phyloP scores from a whole-genome alignment of 805 yeast species.

The Limtongozyma cylindracea region DNA sequence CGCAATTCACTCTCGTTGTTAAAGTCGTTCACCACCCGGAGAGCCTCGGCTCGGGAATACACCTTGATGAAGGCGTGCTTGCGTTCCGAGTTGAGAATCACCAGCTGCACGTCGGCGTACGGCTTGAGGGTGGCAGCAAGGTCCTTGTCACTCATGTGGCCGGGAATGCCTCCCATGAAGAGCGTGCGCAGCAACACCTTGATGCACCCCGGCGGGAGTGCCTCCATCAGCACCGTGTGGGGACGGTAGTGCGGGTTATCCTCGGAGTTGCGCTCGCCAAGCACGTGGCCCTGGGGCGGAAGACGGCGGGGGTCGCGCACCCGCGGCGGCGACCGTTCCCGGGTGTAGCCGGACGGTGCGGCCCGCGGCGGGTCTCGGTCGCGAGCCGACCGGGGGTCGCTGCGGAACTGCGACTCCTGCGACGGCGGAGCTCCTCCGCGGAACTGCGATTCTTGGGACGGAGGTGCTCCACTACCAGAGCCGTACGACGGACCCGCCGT shows the following conservation, averaged over 20 bases:
- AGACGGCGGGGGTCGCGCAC: slow-evolving; percentile 1
- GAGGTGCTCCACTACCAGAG: not conserved
- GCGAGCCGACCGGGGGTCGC: not conserved
- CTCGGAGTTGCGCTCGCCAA: slow-evolving; percentile 38
- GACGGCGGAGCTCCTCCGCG: not conserved
- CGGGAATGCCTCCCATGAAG: slow-evolving; percentile 86
- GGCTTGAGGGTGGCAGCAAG: slow-evolving; percentile 53
- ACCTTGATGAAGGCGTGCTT: slow-evolving; percentile 94
- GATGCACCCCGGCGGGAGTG: slow-evolving; percentile 53
- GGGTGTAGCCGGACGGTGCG: slow-evolving; percentile 19
- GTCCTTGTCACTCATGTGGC: slow-evolving; percentile 51
- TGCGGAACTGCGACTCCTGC: not conserved
- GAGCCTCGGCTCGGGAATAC: slow-evolving; percentile 81
- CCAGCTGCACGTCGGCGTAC: slow-evolving; percentile 78
- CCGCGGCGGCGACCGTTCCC: slow-evolving; percentile 26
- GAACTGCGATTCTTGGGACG: not conserved
- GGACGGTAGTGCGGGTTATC: slow-evolving; percentile 58
- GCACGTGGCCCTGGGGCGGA: slow-evolving; percentile 1
- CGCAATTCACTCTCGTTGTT: slow-evolving; percentile 35
- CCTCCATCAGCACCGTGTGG: slow-evolving; percentile 46
- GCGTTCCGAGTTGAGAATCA: slow-evolving; percentile 66
- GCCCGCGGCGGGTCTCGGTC: slow-evolving; percentile 2
- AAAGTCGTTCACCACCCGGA: slow-evolving; percentile 47
- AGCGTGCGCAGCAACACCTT: slow-evolving; percentile 76
- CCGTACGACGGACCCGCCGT: not conserved